A percentile compares a stretch with the other conserved stretches of the same genome.
These are phyloP conservation scores for Salix caprea DNA, from an alignment of 345 rosid genomes.

Conservation along the genomic window DNA sequence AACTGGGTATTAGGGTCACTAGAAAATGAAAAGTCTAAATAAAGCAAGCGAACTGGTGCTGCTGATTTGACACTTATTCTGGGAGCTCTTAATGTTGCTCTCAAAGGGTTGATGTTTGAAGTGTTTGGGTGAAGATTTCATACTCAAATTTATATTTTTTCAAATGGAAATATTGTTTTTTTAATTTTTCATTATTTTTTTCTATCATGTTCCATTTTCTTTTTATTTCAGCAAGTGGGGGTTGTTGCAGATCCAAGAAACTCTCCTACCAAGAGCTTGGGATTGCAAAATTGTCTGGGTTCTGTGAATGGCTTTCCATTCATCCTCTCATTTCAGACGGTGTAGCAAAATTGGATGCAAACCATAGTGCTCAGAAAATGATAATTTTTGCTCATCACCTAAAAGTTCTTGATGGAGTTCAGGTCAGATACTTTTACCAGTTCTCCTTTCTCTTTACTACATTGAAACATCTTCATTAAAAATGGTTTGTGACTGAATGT, in stretches of 20 bases:
- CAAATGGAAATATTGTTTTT: background rate
- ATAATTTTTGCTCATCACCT: constrained; percentile 93
- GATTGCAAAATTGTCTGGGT: constrained; percentile 78
- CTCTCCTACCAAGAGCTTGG: constrained; percentile 88
- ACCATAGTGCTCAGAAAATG: constrained; percentile 57
- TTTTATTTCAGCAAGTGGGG: constrained; percentile 40
- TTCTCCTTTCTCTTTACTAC: background rate
- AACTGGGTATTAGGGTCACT: no score
- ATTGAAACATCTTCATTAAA: background rate
- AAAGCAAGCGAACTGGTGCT: background rate
- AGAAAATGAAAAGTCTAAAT: background rate
- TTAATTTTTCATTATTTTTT: no score
- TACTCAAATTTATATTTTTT: constrained; percentile 7
- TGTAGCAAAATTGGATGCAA: constrained; percentile 36
- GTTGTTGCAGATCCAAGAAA: constrained; percentile 26
- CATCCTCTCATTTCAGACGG: constrained; percentile 62
- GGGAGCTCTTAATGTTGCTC: background rate
- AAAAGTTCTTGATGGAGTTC: constrained; percentile 87
- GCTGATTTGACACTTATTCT: background rate
- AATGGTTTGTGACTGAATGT: background rate
- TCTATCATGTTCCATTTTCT: background rate
- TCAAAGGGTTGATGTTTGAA: no score
- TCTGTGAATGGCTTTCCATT: constrained; percentile 80
- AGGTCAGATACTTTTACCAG: constrained; percentile 42
- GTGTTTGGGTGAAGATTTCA: background rate